Base-by-base conservation (phyloP, 805 yeast species). In the Zygoascus ofunaensis region DNA sequence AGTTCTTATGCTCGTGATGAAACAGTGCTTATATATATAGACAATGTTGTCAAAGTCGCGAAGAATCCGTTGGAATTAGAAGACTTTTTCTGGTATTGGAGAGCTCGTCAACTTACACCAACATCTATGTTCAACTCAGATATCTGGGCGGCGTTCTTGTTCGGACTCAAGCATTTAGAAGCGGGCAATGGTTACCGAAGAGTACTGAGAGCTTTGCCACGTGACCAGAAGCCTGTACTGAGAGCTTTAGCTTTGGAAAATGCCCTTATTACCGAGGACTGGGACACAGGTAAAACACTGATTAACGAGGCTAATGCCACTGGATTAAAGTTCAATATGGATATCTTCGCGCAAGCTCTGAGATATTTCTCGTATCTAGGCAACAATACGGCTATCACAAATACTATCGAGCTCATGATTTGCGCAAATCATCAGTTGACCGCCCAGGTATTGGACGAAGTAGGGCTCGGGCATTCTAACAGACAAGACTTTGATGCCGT, bases 61-160 rank as follows among this genome's bases (percentile, higher is more conserved):
- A 24, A 40, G 18, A 45, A 49, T 34, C 35, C 45, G 5, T 17
- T 38, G 17, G 46, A 38, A 21, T 33, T 48, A 19, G 44, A 47
- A 10, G 48, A 44, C 15, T 43, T 41, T 4, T 44, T 47, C 22
- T 12, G 34, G 22, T 40, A 45, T 26, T 51, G 55, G 55, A 28
- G 32, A 20, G 34, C 30, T 12, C 30, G 30, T 17, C 7, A 26
- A 8, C 30, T 26, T 7, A 26, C 30, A 7, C 30, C 30, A 7
- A 26, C 30, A 7, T 26, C 30, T 12, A 26, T 26, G 30, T 26
- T 26, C 12, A 26, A 26, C 12, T 26, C 30, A 12, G 12, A 7
- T 12, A 26, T 26, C 12, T 26, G 30, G 30, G 30, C 30, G 30
- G 30, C 30, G 7, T 26, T 26, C 12, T 12, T 26, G 30, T 12